Percentiles rank a stretch among this genome's conserved stretches.
Evolutionary conservation across 768 basidiomycete species (phyloP).

Genomic region (Boletus fagicola): DNA sequence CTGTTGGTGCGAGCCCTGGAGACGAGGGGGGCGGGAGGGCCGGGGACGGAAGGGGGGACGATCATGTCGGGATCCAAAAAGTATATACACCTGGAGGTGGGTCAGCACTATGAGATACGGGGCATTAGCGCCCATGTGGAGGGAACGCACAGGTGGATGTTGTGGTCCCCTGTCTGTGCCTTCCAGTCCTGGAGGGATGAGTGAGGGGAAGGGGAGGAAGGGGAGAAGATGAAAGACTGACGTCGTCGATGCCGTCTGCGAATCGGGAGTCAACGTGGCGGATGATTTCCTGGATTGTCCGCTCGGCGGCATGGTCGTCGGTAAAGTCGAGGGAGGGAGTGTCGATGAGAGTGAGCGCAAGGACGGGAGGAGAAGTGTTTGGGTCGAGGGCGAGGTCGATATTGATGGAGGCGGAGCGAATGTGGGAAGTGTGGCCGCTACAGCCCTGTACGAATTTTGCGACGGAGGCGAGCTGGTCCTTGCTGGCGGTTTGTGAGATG

Average conservation of each 20-base stretch:
- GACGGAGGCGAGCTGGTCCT: constrained; percentile 76
- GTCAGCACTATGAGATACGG: constrained; percentile 19
- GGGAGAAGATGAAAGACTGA: constrained; percentile 43
- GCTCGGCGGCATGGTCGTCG: constrained; percentile 63
- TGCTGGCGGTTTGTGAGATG: constrained; percentile 58
- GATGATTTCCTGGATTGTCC: constrained; percentile 63
- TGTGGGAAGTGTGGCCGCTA: constrained; percentile 68
- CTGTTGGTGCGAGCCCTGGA: constrained; percentile 66
- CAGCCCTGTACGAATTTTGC: constrained; percentile 80
- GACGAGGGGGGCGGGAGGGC: constrained; percentile 64
- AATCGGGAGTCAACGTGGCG: constrained; percentile 72
- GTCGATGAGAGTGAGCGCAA: constrained; percentile 74
- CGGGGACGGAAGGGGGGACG: constrained; percentile 65
- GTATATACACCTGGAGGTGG: constrained; percentile 67
- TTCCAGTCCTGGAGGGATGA: constrained; percentile 59
- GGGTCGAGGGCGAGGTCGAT: constrained; percentile 59
- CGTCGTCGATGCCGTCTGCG: constrained; percentile 72
- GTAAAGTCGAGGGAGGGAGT: constrained; percentile 77
- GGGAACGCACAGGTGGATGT: constrained; percentile 70
- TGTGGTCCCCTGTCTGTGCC: constrained; percentile 67
- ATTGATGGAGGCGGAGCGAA: constrained; percentile 69
- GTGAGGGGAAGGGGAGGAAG: constrained; percentile 22
- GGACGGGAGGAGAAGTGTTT: constrained; percentile 42
- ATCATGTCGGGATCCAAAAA: constrained; percentile 84
- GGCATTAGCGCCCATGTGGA: constrained; percentile 32